Evolutionary conservation across 805 yeast species (phyloP).

Genomic region (Diddensiella caesifluorescens): DNA sequence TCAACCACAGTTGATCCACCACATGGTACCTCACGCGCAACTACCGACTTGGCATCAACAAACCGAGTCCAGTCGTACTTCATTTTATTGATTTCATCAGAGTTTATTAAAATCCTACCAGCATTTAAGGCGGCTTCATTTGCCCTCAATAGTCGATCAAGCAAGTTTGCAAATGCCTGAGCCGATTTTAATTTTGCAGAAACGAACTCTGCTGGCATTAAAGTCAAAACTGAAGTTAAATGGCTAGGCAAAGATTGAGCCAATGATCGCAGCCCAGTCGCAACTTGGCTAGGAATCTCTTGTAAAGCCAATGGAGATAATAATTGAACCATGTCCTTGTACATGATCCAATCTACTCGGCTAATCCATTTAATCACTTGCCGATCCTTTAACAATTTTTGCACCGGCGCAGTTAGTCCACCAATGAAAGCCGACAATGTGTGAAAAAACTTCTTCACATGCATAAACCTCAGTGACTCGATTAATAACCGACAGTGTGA

Average conservation of each 20-base stretch:
- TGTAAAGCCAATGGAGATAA: constrained; percentile 58
- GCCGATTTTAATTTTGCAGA: constrained; percentile 51
- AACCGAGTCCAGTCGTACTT: constrained; percentile 49
- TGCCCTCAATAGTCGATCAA: constrained; percentile 50
- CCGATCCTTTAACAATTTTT: constrained; percentile 49
- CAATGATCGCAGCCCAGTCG: constrained; percentile 50
- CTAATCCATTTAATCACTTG: constrained; percentile 56
- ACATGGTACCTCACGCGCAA: constrained; percentile 50
- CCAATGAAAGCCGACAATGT: constrained; percentile 47
- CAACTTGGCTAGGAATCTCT: constrained; percentile 50
- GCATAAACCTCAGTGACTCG: constrained; percentile 63
- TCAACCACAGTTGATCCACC: constrained; percentile 21
- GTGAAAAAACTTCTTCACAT: constrained; percentile 53
- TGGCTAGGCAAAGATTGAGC: constrained; percentile 44
- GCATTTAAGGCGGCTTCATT: constrained; percentile 50
- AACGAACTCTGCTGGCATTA: constrained; percentile 47
- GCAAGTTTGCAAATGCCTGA: constrained; percentile 46
- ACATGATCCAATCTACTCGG: constrained; percentile 61
- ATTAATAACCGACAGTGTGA: constrained; percentile 60
- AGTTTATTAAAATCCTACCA: constrained; percentile 40
- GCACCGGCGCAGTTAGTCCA: constrained; percentile 59
- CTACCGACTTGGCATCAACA: constrained; percentile 44
- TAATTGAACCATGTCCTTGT: constrained; percentile 50
- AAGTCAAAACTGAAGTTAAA: constrained; percentile 17
- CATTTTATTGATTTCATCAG: constrained; percentile 46